Evolutionary conservation across 148 eudicot genomes (phyloP), one percentile per base, ranked within the genome.

Genomic region (Chenopodium berlandieri): DNA sequence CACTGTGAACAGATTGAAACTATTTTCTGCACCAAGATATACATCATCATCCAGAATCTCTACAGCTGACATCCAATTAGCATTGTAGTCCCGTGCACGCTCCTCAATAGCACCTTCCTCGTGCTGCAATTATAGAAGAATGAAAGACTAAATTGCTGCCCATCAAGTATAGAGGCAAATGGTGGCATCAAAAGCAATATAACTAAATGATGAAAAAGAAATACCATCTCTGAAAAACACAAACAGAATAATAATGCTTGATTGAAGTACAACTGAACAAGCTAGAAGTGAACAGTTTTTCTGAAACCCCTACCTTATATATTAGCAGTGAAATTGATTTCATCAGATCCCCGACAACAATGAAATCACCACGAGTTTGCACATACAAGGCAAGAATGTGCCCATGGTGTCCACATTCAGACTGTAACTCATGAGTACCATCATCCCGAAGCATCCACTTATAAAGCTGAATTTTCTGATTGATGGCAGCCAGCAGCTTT

Each of bases 21-120:
- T 96, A 32, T 94, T 96, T 75, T 96, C 99, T 1, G 91, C 92
- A 2, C 99, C 99, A 9, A 96, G 91, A 78, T 94, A 96, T 66
- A 91, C 79, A 74, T 94, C 98, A 64, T 96, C 99, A 75, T 96
- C 91, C 4, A 96, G 93, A 80, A 94, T 94, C 88, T 96, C 99
- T 9, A 96, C 98, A 9, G 98, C 99, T 48, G 99, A 89, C 99
- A 96, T 96, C 99, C 99, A 96, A 62, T 94, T 94, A 31, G 98
- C 98, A 73, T 94, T 96, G 87, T 96, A 96, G 83, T 96, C 99
- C 66, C 99, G 92, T 1, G 99, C 99, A 70, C 99, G 92, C 85
- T 96, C 99, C 89, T 96, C 99, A 47, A 96, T 94, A 46, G 99
- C 98, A 84, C 99, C 98, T 82, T 96, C 99, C 86, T 96, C 99